A percentile compares a stretch with the other conserved stretches of the same genome.
Conservation (phyloP, 495 filamentous ascomycete genomes). For the Trichoderma gamsii region DNA sequence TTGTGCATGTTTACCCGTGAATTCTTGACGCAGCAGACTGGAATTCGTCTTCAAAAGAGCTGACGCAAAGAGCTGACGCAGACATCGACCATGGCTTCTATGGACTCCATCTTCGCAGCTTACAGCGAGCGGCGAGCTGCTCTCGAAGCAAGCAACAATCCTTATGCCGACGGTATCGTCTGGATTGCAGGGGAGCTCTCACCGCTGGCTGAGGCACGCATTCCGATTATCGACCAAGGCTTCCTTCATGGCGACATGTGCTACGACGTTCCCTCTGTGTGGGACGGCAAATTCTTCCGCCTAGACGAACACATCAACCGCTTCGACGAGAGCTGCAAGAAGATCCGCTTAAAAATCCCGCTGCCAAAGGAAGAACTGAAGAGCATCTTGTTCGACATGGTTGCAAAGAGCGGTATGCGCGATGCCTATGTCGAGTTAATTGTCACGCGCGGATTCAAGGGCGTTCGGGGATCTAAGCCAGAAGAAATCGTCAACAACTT, state of each 20-base stretch:
- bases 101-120: constrained; percentile 29
- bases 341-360: constrained; percentile 34
- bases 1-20: background rate
- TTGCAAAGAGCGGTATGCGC: constrained; percentile 32
- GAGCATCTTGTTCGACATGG: constrained; percentile 32
- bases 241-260: constrained; percentile 39
- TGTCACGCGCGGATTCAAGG: constrained; percentile 35
- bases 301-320: constrained; percentile 29
- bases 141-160: constrained; percentile 28
- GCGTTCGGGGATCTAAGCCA: constrained; percentile 27
- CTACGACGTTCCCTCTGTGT: constrained; percentile 38
- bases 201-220: constrained; percentile 32
- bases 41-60: background rate
- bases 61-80: background rate
- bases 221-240: constrained; percentile 37
- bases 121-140: constrained; percentile 26
- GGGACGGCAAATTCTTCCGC: constrained; percentile 27
- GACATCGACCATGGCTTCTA: constrained; percentile 20
- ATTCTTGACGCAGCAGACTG: too few relatives aligned
- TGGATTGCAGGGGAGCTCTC: constrained; percentile 31
- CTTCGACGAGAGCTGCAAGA: constrained; percentile 31
- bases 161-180: constrained; percentile 31
- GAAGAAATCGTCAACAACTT: constrained; percentile 30
- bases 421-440: constrained; percentile 39
- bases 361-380: constrained; percentile 30